Conservation (phyloP, 768 basidiomycete species). For the Mycena rebaudengoi region DNA sequence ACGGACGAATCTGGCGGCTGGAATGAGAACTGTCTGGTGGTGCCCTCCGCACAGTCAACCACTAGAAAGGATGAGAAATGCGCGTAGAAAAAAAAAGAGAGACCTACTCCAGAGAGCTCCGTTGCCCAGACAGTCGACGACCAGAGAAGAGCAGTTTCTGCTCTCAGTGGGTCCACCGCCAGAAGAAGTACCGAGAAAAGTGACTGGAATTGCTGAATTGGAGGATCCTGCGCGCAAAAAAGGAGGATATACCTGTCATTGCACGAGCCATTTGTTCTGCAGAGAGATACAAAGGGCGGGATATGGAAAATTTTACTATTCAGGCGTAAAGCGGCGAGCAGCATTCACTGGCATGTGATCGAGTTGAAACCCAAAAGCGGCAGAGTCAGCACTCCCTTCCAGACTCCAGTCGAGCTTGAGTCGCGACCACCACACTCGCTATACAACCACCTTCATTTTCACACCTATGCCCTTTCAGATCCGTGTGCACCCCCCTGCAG, state of each 20-base stretch:
- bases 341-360: not conserved
- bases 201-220: too few relatives aligned
- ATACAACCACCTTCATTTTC: constrained; percentile 12
- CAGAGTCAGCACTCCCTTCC: not conserved
- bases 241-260: too few relatives aligned
- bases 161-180: constrained; percentile 79
- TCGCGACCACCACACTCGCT: constrained; percentile 6
- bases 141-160: constrained; percentile 81
- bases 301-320: not conserved
- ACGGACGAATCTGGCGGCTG: constrained; percentile 51
- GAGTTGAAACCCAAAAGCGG: not conserved
- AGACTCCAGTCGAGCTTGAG: not conserved
- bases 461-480: constrained; percentile 38
- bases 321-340: not conserved
- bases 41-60: constrained; percentile 73
- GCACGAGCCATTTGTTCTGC: constrained; percentile 42
- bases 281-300: constrained; percentile 10
- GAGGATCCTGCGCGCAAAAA: too few relatives aligned
- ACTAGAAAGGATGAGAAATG: constrained; percentile 51
- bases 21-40: constrained; percentile 65
- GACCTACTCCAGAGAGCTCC: constrained; percentile 73
- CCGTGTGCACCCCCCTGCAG: constrained; percentile 66
- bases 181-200: constrained; percentile 80
- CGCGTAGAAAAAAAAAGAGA: constrained; percentile 12
- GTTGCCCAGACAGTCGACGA: constrained; percentile 63